phyloP scores from a whole-genome alignment of 192 early-diverging fungal species.

The Backusella tuberculispora region DNA sequence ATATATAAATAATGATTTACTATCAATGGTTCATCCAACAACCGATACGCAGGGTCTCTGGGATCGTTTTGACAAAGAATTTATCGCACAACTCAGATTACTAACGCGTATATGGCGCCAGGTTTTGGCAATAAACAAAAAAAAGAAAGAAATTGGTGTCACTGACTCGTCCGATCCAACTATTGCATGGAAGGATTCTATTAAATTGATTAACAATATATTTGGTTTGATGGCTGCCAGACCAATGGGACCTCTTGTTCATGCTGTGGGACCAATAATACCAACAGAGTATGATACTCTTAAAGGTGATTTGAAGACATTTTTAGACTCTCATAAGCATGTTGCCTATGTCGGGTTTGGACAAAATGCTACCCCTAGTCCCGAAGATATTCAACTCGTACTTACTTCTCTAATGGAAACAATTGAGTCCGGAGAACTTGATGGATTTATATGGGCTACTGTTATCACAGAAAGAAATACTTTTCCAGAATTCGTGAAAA shows the following conservation, averaged over 20 bases:
- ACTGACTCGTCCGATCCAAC: neutral
- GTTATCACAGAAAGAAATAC: neutral
- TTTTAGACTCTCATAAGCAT: slow-evolving; percentile 26
- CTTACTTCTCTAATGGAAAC: slow-evolving; percentile 31
- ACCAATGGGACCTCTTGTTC: slow-evolving; percentile 30
- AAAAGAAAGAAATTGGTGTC: neutral
- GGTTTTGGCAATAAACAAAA: neutral
- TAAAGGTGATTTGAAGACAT: neutral
- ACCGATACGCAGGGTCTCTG: neutral
- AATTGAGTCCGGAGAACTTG: slow-evolving; percentile 30
- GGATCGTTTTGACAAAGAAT: neutral
- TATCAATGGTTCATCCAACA: neutral
- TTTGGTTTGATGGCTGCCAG: slow-evolving; percentile 31
- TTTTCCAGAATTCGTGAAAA: neutral
- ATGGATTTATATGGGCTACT: slow-evolving; percentile 44
- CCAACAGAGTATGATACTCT: slow-evolving; percentile 24
- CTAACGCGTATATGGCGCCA: neutral
- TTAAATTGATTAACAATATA: slow-evolving; percentile 34
- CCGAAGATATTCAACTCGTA: slow-evolving; percentile 18
- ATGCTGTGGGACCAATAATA: slow-evolving; percentile 41
- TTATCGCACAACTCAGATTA: neutral
- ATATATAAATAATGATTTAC: slow-evolving; percentile 7
- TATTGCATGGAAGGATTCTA: slow-evolving; percentile 5
- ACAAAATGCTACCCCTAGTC: slow-evolving; percentile 19
- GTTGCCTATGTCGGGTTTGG: slow-evolving; percentile 43